Percentiles rank a stretch among this genome's conserved stretches.
phyloP scores from a whole-genome alignment of 2,329 filamentous ascomycete genomes.

The Alternaria viburni region DNA sequence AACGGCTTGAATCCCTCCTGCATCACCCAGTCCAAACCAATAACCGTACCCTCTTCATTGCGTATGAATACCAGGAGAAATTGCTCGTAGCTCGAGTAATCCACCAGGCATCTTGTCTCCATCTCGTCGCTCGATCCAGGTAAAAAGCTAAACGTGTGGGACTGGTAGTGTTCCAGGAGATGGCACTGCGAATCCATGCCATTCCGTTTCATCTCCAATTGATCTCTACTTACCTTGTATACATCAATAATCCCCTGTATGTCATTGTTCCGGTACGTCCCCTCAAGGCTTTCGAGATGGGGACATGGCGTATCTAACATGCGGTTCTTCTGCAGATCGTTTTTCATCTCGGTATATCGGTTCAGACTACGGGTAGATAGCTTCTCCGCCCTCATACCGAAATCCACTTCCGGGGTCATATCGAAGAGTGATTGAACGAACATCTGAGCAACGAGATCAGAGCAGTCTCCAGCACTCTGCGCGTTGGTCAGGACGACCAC shows the following conservation, averaged over 20 bases:
- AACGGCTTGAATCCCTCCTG: background rate
- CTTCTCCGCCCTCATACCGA: background rate
- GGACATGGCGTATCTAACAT: background rate
- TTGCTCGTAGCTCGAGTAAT: background rate
- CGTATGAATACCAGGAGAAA: background rate
- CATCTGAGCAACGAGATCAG: background rate
- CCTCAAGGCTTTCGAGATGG: background rate
- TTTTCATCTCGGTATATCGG: background rate
- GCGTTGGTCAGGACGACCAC: background rate
- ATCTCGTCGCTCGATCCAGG: background rate
- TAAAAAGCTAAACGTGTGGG: background rate
- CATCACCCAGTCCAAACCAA: background rate
- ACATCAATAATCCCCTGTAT: background rate
- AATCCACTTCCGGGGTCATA: background rate
- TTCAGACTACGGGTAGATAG: background rate
- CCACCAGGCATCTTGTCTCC: background rate
- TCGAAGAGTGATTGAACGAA: background rate
- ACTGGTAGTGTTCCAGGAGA: background rate
- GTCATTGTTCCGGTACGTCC: background rate
- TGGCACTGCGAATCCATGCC: background rate
- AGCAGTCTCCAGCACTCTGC: background rate
- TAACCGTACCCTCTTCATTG: background rate
- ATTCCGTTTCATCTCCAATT: background rate
- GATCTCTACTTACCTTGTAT: background rate
- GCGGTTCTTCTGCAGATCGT: background rate